Conservation (phyloP, 352 stramenopile genomes). For the Globisporangium viniferum region DNA sequence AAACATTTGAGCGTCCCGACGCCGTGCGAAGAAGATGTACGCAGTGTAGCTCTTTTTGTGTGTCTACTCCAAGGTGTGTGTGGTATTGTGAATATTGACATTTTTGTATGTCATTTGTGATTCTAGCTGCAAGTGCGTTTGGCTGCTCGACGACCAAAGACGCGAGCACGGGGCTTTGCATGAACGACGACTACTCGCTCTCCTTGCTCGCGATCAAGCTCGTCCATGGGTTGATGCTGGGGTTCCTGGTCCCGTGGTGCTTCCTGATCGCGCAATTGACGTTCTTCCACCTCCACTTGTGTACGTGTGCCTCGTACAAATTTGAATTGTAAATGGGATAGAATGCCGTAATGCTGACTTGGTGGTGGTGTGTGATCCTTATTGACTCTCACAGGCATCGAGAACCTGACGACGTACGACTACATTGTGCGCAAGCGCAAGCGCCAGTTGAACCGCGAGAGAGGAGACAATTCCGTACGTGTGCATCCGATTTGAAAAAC, state of each 20-base stretch:
- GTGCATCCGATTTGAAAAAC: slow-evolving; percentile 48
- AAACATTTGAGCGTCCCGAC: slow-evolving; percentile 18
- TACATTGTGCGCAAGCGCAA: slow-evolving; percentile 86
- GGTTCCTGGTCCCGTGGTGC: slow-evolving; percentile 65
- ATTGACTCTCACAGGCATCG: slow-evolving; percentile 39
- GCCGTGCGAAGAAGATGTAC: slow-evolving; percentile 40
- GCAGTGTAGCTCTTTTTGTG: neutral
- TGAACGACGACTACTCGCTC: slow-evolving; percentile 48
- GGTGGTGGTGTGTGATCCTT: neutral
- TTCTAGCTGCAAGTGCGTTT: slow-evolving; percentile 53
- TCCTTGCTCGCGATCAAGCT: slow-evolving; percentile 55
- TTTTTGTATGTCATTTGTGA: neutral
- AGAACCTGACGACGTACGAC: slow-evolving; percentile 85
- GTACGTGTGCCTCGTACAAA: slow-evolving; percentile 30
- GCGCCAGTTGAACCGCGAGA: slow-evolving; percentile 59
- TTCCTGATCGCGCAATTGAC: slow-evolving; percentile 78
- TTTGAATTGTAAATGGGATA: neutral
- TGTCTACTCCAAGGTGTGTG: neutral
- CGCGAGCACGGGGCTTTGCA: slow-evolving; percentile 40
- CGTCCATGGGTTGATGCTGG: slow-evolving; percentile 63
- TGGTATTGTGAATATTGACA: too few species aligned
- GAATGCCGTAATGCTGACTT: neutral
- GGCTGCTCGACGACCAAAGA: slow-evolving; percentile 53
- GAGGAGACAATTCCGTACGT: slow-evolving; percentile 63
- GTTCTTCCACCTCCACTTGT: slow-evolving; percentile 83